A percentile compares a stretch with the other conserved stretches of the same genome.
Conservation (phyloP, 2,329 filamentous ascomycete genomes). For the Stylonectria norvegica region DNA sequence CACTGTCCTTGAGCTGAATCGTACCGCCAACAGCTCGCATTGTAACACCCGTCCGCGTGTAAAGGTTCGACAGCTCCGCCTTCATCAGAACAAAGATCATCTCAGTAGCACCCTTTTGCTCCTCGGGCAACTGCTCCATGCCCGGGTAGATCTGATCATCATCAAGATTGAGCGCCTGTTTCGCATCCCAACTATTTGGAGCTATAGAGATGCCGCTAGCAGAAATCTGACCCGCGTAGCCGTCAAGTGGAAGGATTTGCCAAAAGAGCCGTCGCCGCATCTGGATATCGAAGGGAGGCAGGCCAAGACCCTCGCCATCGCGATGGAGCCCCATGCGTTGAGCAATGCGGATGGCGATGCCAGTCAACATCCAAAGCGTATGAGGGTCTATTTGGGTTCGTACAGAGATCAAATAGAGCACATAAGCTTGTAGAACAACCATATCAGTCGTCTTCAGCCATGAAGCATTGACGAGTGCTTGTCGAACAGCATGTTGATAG, state of each 20-base stretch:
- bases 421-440: conserved; percentile 50
- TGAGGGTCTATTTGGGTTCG: conserved; percentile 43
- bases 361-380: conserved; percentile 47
- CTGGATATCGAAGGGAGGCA: conserved; percentile 46
- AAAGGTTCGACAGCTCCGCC: not conserved
- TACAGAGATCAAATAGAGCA: conserved; percentile 42
- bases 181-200: conserved; percentile 29
- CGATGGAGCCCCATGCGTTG: conserved; percentile 51
- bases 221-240: conserved; percentile 23
- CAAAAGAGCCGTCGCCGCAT: conserved; percentile 55
- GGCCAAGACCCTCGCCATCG: conserved; percentile 37
- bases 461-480: conserved; percentile 47
- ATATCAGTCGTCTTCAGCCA: conserved; percentile 50
- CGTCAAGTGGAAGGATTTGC: conserved; percentile 44
- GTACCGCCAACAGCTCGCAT: not conserved
- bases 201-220: conserved; percentile 23
- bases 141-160: conserved; percentile 37
- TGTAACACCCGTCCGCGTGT: conserved; percentile 3
- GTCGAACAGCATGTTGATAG: conserved; percentile 41
- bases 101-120: conserved; percentile 31
- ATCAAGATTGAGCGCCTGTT: conserved; percentile 34
- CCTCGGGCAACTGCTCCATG: conserved; percentile 31
- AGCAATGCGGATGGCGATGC: conserved; percentile 49
- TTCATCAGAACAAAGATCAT: conserved; percentile 34
- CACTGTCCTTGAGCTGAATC: conserved; percentile 13